phyloP scores from a whole-genome alignment of 768 basidiomycete genomes.

The Crepidotus variabilis region DNA sequence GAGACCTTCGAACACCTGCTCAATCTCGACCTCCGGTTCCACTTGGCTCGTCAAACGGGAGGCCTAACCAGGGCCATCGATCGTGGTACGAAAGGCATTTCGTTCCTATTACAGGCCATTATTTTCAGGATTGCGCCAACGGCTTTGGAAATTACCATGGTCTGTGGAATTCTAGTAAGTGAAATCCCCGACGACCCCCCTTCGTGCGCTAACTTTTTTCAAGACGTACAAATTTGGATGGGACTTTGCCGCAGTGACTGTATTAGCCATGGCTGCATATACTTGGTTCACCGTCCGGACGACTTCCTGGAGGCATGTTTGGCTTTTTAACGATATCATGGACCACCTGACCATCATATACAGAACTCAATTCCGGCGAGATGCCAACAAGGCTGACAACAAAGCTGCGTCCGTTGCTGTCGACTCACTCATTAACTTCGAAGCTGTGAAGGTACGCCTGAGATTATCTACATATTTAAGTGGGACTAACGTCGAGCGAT shows the following conservation, averaged over 20 bases:
- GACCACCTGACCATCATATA: neutral
- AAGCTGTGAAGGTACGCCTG: conserved; percentile 86
- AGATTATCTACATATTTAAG: no score
- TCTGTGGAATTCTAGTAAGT: conserved; percentile 92
- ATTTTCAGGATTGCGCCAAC: conserved; percentile 95
- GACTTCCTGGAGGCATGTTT: conserved; percentile 85
- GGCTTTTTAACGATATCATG: neutral
- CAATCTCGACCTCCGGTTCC: conserved; percentile 88
- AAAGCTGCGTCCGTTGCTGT: conserved; percentile 92
- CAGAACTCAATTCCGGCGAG: conserved; percentile 89
- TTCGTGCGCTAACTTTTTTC: neutral
- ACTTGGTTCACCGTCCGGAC: conserved; percentile 97
- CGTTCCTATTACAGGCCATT: conserved; percentile 89
- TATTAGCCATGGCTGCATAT: conserved; percentile 81
- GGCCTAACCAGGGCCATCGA: conserved; percentile 96
- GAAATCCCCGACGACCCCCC: conserved; percentile 1
- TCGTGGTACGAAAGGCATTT: conserved; percentile 98
- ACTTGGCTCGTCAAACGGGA: conserved; percentile 90
- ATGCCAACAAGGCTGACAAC: conserved; percentile 96
- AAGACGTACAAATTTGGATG: conserved; percentile 97
- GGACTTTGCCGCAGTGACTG: conserved; percentile 93
- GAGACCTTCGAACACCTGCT: conserved; percentile 94
- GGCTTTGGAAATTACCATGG: conserved; percentile 92
- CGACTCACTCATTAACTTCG: conserved; percentile 96
- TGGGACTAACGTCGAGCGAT: conserved; percentile 3